Evolutionary conservation across 768 basidiomycete genomes (phyloP).

Genomic region (Tylopilus intermedius): DNA sequence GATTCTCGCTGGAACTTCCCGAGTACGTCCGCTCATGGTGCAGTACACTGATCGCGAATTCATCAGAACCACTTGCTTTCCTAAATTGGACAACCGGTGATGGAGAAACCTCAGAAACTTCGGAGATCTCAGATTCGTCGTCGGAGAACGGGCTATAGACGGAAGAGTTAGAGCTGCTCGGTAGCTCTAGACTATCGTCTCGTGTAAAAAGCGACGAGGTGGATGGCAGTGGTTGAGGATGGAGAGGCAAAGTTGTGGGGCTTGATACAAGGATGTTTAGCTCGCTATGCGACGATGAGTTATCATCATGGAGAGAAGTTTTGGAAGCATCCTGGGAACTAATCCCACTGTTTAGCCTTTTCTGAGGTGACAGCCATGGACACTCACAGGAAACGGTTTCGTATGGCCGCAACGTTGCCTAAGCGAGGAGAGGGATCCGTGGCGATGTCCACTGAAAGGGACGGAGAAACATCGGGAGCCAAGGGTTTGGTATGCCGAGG

Average conservation of each 20-base stretch:
- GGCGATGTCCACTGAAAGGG: not conserved
- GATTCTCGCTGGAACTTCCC: constrained; percentile 22
- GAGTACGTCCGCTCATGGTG: constrained; percentile 12
- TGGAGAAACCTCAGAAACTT: constrained; percentile 14
- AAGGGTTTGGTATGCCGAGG: constrained; percentile 15
- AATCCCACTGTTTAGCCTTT: not conserved
- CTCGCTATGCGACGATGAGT: constrained; percentile 18
- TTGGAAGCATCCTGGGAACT: constrained; percentile 25
- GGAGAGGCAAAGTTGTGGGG: constrained; percentile 16
- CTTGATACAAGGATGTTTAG: constrained; percentile 23
- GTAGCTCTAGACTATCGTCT: constrained; percentile 20
- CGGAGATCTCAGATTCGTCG: constrained; percentile 26
- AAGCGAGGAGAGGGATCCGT: constrained; percentile 1
- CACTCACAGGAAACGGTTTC: constrained; percentile 30
- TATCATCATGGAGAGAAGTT: constrained; percentile 8
- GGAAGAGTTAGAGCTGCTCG: constrained; percentile 20
- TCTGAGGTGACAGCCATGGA: not conserved
- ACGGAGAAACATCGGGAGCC: constrained; percentile 3
- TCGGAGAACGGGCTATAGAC: constrained; percentile 29
- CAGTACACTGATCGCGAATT: not conserved
- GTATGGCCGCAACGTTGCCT: constrained; percentile 36
- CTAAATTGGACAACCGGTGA: constrained; percentile 6
- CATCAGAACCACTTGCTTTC: constrained; percentile 8
- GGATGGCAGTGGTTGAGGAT: constrained; percentile 15
- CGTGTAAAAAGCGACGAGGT: constrained; percentile 17